These are phyloP conservation scores for Laburnicola sp. DNA, from an alignment of 2,329 filamentous ascomycete genomes.

Conservation along the genomic window DNA sequence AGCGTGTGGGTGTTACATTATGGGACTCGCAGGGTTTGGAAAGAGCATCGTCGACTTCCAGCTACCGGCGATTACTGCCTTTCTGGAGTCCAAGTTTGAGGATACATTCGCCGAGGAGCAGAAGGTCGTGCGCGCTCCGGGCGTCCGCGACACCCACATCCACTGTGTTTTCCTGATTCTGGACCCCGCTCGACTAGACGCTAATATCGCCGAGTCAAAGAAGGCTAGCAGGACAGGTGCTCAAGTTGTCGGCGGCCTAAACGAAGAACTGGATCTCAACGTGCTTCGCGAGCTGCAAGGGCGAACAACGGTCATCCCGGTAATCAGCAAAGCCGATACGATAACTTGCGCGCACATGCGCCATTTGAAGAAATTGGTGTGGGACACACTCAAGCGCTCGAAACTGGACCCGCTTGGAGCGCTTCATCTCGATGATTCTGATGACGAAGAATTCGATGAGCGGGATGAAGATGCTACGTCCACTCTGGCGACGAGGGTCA, in stretches of 20 bases:
- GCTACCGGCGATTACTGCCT: constrained; percentile 84
- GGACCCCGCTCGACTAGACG: constrained; percentile 82
- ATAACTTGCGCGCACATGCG: constrained; percentile 95
- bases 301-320: constrained; percentile 92
- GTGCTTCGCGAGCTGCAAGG: constrained; percentile 84
- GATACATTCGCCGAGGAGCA: constrained; percentile 97
- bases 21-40: constrained; percentile 97
- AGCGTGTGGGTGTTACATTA: constrained; percentile 87
- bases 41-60: constrained; percentile 92
- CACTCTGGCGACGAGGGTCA: constrained; percentile 42
- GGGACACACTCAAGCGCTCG: constrained; percentile 81
- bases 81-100: constrained; percentile 97
- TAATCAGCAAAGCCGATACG: constrained; percentile 96
- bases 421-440: constrained; percentile 75
- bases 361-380: constrained; percentile 86
- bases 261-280: constrained; percentile 88
- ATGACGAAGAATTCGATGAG: constrained; percentile 57
- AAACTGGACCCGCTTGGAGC: constrained; percentile 87
- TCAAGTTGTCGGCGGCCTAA: constrained; percentile 67
- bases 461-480: constrained; percentile 54
- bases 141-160: constrained; percentile 93
- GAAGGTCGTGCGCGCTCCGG: constrained; percentile 92
- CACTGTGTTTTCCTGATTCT: constrained; percentile 93
- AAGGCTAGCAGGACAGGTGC: constrained; percentile 57
- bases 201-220: constrained; percentile 69